Base-by-base conservation (phyloP, 164 flowering plant species). In the Nelumbo lutea region DNA sequence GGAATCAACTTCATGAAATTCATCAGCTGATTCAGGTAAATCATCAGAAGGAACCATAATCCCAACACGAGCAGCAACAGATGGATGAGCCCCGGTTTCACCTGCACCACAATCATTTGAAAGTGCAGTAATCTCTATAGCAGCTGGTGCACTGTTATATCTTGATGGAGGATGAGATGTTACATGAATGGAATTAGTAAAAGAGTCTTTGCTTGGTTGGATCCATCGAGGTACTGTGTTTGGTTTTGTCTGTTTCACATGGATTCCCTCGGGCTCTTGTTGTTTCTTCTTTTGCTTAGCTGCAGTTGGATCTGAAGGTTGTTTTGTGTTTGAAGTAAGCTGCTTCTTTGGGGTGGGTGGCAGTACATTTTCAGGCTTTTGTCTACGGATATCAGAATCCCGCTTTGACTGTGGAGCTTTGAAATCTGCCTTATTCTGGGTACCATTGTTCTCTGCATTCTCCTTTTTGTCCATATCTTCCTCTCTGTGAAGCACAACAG, bases 131-230 rank as follows among this genome's bases (percentile, higher is more conserved):
- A 73, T 68, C 48, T 68, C 79, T 67, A 87, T 68, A 70, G 81
- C 79, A 77, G 90, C 80, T 40, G 90, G 90, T 70, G 95, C 93
- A 80, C 91, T 88, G 72, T 86, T 87, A 74, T 84, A 77, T 70
- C 94, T 87, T 46, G 88, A 70, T 67, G 94, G 94, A 51, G 90
- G 95, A 74, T 84, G 71, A 68, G 62, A 81, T 8, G 79, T 70
- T 43, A 87, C 80, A 79, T 80, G 89, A 86, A 85, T 80, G 55
- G 88, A 78, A 79, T 82, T 77, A 6, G 81, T 75, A 62, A 72
- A 79, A 72, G 87, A 73, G 42, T 80, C 83, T 71, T 86, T 87
- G 65, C 79, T 83, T 39, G 95, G 78, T 0, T 91, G 88, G 44
- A 88, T 81, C 97, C 95, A 89, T 66, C 86, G 74, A 68, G 90